A percentile compares a stretch with the other conserved stretches of the same genome.
Evolutionary conservation across 23 red algal species (phyloP).

Genomic region (Pyropia yezoensis): DNA sequence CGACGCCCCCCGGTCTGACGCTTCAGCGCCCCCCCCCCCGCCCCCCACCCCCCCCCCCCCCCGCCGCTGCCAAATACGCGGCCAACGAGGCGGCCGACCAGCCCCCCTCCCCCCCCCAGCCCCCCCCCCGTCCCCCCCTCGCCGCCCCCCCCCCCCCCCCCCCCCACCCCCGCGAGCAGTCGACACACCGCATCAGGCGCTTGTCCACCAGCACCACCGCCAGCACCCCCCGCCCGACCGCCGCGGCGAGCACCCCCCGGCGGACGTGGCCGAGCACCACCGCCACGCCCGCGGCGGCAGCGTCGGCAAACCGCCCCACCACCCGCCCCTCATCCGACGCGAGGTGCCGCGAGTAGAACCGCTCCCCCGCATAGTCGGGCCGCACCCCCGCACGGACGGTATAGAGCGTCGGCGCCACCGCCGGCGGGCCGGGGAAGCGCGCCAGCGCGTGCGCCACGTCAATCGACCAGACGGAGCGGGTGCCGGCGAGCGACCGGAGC

Average conservation of each 20-base stretch:
- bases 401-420: constrained; percentile 28
- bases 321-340: constrained; percentile 55
- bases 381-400: constrained; percentile 60
- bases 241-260: constrained; percentile 16
- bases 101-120: too few relatives aligned
- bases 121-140: too few relatives aligned
- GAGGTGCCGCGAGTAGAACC: constrained; percentile 64
- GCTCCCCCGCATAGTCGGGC: constrained; percentile 39
- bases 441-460: constrained; percentile 71
- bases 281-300: constrained; percentile 27
- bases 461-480: constrained; percentile 72
- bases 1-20: too few relatives aligned
- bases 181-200: constrained; percentile 40
- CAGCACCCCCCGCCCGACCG: constrained; percentile 6
- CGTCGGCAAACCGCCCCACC: constrained; percentile 23
- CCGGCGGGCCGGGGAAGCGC: constrained; percentile 9
- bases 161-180: constrained; percentile 13
- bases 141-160: too few relatives aligned
- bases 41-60: too few relatives aligned
- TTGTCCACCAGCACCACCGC: constrained; percentile 68
- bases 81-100: too few relatives aligned
- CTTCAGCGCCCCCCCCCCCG: too few relatives aligned
- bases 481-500: constrained; percentile 6
- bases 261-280: constrained; percentile 18
- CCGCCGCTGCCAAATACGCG: too few relatives aligned